A percentile compares a stretch with the other conserved stretches of the same genome.
phyloP scores from a whole-genome alignment of 148 eudicot genomes.

The Selenicereus undatus region DNA sequence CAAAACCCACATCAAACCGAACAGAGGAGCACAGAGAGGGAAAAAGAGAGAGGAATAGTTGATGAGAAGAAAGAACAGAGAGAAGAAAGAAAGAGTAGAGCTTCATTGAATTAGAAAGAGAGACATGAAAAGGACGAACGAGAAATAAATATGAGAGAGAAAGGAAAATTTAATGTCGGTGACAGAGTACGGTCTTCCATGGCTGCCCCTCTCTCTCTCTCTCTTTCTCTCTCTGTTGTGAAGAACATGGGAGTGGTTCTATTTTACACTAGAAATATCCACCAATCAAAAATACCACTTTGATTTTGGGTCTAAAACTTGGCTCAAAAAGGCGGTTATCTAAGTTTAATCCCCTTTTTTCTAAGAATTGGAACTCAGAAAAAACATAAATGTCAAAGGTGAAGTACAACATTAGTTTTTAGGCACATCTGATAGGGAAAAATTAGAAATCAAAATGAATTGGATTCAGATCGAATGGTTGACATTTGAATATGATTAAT shows the following conservation, averaged over 20 bases:
- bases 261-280: no score
- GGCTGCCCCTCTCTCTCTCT: not conserved
- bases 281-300: not conserved
- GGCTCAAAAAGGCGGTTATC: not conserved
- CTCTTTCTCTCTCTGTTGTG: not conserved
- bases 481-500: no score
- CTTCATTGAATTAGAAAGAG: constrained; percentile 21
- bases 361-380: no score
- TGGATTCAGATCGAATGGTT: no score
- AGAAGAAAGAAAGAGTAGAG: not conserved
- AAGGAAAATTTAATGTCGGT: constrained; percentile 15
- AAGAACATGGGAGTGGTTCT: not conserved
- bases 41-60: not conserved
- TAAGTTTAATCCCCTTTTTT: no score
- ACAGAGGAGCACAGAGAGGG: not conserved
- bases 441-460: no score
- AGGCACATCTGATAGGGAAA: no score
- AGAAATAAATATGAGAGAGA: constrained; percentile 23
- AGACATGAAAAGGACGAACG: not conserved
- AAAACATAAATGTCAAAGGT: no score
- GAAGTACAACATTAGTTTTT: no score
- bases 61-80: constrained; percentile 13
- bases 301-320: not conserved
- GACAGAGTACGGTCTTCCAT: constrained; percentile 11
- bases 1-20: not conserved